phyloP scores from a whole-genome alignment of 805 yeast species.

The Sungouiozyma ichnusensis region DNA sequence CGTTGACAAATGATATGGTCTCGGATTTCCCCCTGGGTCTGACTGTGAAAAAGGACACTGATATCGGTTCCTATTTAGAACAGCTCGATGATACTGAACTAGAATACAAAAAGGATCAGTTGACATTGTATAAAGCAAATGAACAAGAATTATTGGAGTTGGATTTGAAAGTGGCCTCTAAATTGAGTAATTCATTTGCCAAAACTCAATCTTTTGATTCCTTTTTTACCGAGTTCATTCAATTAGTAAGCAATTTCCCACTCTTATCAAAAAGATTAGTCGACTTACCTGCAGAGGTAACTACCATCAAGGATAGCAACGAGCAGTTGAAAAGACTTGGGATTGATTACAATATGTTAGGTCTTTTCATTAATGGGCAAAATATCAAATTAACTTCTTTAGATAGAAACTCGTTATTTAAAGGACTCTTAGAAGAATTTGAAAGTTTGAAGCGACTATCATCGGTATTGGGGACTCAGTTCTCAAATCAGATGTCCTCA shows the following conservation, averaged over 20 bases:
- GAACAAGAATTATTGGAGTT: conserved; percentile 28
- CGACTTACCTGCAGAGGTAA: conserved; percentile 3
- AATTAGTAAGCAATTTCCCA: conserved; percentile 34
- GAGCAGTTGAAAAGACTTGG: conserved; percentile 15
- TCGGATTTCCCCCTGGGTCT: conserved; percentile 21
- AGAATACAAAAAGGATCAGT: not conserved
- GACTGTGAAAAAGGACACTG: conserved; percentile 22
- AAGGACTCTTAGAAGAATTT: conserved; percentile 12
- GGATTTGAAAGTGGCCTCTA: conserved; percentile 59
- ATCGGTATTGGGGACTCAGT: not conserved
- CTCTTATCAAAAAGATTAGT: conserved; percentile 15
- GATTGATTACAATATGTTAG: conserved; percentile 24
- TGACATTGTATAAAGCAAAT: conserved; percentile 4
- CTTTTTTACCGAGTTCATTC: conserved; percentile 25
- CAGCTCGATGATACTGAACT: not conserved
- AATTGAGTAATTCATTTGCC: conserved; percentile 34
- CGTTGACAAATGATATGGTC: not conserved
- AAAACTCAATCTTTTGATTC: conserved; percentile 27
- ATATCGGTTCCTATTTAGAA: conserved; percentile 33
- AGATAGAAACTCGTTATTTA: conserved; percentile 14
- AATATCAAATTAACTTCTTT: conserved; percentile 17
- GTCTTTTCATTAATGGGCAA: conserved; percentile 27
- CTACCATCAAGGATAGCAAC: conserved; percentile 7
- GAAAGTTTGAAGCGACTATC: conserved; percentile 3
- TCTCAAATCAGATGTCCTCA: not conserved